A percentile compares a stretch with the other conserved stretches of the same genome.
These are phyloP conservation scores for Pyrus communis DNA, from an alignment of 306 rosid species.

Conservation along the genomic window DNA sequence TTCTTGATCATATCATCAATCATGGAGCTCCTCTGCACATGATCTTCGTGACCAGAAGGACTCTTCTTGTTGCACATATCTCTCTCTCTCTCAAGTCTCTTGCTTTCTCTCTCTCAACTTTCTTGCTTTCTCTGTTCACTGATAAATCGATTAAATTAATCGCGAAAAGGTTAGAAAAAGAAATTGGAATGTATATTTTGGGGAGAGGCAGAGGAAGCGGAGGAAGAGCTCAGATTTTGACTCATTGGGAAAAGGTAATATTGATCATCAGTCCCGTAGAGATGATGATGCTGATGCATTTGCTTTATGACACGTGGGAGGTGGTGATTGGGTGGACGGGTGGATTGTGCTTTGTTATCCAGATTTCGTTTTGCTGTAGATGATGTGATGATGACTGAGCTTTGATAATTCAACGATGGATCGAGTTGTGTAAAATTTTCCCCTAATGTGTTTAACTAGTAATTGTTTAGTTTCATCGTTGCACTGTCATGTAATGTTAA, in stretches of 20 bases:
- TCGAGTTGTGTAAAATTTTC: neutral
- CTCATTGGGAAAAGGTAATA: neutral
- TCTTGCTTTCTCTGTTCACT: neutral
- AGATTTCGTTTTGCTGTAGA: slow-evolving; percentile 50
- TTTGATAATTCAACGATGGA: neutral
- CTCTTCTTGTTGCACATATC: slow-evolving; percentile 46
- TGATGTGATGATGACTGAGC: slow-evolving; percentile 3
- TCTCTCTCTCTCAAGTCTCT: neutral
- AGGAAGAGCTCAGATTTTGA: neutral
- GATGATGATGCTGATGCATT: slow-evolving; percentile 29
- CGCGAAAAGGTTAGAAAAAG: neutral
- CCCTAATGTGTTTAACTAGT: too few species aligned
- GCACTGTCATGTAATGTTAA: rapidly evolving
- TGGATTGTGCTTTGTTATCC: slow-evolving; percentile 74
- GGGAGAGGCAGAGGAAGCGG: neutral
- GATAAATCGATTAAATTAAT: neutral
- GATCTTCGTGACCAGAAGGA: neutral
- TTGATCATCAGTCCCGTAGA: neutral
- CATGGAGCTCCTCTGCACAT: neutral
- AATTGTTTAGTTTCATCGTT: too few species aligned
- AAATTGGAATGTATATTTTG: neutral
- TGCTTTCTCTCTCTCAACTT: too few species aligned
- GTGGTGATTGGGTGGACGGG: slow-evolving; percentile 4
- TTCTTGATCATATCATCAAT: neutral
- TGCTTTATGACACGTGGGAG: slow-evolving; percentile 33